Evolutionary conservation across 2,329 filamentous ascomycete genomes (phyloP).

Genomic region (Plectosphaerella plurivora): DNA sequence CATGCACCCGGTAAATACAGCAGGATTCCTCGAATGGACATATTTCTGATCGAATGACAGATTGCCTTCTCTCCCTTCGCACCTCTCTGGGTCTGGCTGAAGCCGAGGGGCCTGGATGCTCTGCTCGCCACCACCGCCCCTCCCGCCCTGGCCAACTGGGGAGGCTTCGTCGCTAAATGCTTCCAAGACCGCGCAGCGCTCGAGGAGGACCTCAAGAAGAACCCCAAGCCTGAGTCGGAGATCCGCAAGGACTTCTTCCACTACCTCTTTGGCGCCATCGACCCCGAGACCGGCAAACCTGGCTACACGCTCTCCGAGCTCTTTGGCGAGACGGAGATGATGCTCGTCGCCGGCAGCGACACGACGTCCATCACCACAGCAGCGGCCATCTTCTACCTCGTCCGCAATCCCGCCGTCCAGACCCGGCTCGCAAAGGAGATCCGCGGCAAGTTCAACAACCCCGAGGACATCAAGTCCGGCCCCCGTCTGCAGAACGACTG

Average conservation of each 20-base stretch:
- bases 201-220: conserved; percentile 6
- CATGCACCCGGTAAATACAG: conserved; percentile 8
- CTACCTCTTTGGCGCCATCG: conserved; percentile 13
- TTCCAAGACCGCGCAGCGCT: conserved; percentile 10
- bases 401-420: conserved; percentile 12
- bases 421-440: conserved; percentile 33
- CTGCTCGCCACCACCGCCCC: conserved; percentile 13
- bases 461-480: conserved; percentile 10
- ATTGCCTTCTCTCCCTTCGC: conserved; percentile 16
- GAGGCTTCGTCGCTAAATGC: conserved; percentile 13
- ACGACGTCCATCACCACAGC: conserved; percentile 12
- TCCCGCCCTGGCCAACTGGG: conserved; percentile 13
- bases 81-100: conserved; percentile 17
- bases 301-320: conserved; percentile 16
- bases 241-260: conserved; percentile 18
- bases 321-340: conserved; percentile 18
- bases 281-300: conserved; percentile 16
- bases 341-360: conserved; percentile 18
- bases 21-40: too few relatives aligned
- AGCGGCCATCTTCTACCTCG: conserved; percentile 11
- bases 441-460: conserved; percentile 16
- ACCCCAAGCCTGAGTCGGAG: conserved; percentile 1
- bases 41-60: not conserved
- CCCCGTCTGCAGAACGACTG: not conserved
- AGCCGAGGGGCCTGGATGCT: conserved; percentile 15